Evolutionary conservation across 2,329 filamentous ascomycete species (phyloP).

Genomic region (Diaporthe sp.): DNA sequence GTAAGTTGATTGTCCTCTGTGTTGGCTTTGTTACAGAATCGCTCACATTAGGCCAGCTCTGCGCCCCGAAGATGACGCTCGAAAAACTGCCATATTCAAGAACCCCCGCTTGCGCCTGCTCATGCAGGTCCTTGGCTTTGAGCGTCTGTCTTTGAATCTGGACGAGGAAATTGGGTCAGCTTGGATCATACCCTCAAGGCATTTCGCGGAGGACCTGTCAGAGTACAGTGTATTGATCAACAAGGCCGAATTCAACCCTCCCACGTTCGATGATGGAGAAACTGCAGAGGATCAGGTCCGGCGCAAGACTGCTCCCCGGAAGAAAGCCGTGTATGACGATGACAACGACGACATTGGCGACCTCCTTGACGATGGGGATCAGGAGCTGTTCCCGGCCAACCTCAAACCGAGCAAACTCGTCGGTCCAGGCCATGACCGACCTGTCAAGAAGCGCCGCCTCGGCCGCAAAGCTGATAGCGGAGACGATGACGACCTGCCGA

Average conservation of each 20-base stretch:
- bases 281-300: conserved; percentile 84
- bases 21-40: no score
- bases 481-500: conserved; percentile 60
- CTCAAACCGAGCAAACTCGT: conserved; percentile 47
- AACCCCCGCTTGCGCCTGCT: conserved; percentile 90
- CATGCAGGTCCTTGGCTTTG: conserved; percentile 81
- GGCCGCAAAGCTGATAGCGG: conserved; percentile 58
- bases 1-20: conserved; percentile 57
- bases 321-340: conserved; percentile 77
- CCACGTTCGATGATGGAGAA: conserved; percentile 81
- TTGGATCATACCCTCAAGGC: conserved; percentile 81
- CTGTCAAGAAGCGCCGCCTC: conserved; percentile 73
- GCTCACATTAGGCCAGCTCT: conserved; percentile 60
- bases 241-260: conserved; percentile 83
- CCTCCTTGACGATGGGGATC: conserved; percentile 63
- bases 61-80: conserved; percentile 74
- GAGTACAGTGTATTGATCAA: conserved; percentile 81
- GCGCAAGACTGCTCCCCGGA: conserved; percentile 72
- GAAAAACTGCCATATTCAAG: conserved; percentile 84
- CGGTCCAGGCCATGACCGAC: conserved; percentile 57
- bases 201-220: conserved; percentile 76
- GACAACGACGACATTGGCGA: conserved; percentile 72
- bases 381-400: conserved; percentile 77
- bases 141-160: conserved; percentile 64
- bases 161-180: conserved; percentile 82